A percentile compares a stretch with the other conserved stretches of the same genome.
phyloP scores from a whole-genome alignment of 2,329 filamentous ascomycete genomes.

The Aspergillus costaricaensis region DNA sequence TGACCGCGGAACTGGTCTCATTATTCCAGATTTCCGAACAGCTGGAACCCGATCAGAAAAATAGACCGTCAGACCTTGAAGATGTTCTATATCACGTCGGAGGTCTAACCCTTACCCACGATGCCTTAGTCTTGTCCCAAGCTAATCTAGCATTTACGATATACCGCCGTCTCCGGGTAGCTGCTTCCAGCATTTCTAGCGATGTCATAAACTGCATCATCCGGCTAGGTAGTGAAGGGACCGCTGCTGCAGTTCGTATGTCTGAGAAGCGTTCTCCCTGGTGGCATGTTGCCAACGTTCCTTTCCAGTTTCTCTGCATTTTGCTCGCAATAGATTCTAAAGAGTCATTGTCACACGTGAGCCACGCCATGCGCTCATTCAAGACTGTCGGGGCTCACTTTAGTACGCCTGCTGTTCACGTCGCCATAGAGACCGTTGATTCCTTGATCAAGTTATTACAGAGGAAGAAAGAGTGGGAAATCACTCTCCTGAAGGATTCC shows the following conservation, averaged over 20 bases:
- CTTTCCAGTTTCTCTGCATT: constrained; percentile 16
- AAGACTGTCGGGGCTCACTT: not conserved
- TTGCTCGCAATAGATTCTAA: constrained; percentile 13
- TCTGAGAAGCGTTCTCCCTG: constrained; percentile 14
- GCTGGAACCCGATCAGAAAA: constrained; percentile 15
- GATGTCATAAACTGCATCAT: constrained; percentile 11
- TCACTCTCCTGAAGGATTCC: not conserved
- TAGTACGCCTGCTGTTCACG: not conserved
- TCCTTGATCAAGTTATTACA: not conserved
- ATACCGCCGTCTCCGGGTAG: constrained; percentile 19
- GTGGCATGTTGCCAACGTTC: constrained; percentile 24
- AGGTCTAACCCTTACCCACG: constrained; percentile 1
- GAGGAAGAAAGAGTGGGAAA: not conserved
- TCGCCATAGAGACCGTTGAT: not conserved
- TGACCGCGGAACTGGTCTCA: constrained; percentile 14
- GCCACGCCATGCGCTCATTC: constrained; percentile 8
- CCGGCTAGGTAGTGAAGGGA: constrained; percentile 12
- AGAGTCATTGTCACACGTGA: constrained; percentile 6
- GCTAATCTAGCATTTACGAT: constrained; percentile 18
- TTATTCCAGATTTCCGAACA: constrained; percentile 18
- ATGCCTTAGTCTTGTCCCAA: constrained; percentile 18
- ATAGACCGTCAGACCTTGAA: constrained; percentile 12
- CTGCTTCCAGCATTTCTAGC: constrained; percentile 11
- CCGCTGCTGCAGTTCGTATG: constrained; percentile 9
- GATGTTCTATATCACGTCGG: constrained; percentile 6